Base-by-base conservation (phyloP, 2,329 filamentous ascomycete species). In the Beauveria medogensis region DNA sequence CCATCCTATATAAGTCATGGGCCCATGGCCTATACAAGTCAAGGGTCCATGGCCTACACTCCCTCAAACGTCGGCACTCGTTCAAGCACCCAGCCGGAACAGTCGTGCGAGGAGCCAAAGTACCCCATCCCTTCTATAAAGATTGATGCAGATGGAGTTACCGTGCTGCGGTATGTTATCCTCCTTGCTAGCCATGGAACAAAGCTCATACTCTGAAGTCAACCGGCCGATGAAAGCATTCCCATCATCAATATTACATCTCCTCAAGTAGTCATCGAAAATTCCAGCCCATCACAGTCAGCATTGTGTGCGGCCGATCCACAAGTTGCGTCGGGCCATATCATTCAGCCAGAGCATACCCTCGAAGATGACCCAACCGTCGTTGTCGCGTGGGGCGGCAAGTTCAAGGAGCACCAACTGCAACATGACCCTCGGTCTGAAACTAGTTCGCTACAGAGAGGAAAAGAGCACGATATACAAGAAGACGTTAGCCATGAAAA, bases 341-440 rank as follows among this genome's bases (percentile, higher is more conserved):
- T 61, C 6, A 61, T 55, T n/a, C 59, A 61, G 18, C 59, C 59
- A 34, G 59, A 61, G 34, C 52, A 61, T 30, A 26, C 43, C 8
- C 22, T 61, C 18, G 41, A 55, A 5, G 52, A 61, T 26, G 59
- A 55, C 24, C 22, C 20, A 55, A 61, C 52, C 22, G 6, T 24
- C n/a, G 52, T 59, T 7, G 30, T n/a, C 12, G 34, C 37, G 8
- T 8, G 52, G n/a, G 43, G 34, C 5, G 44, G 34, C 5, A 61
- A 55, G 34, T 34, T 37, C 43, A 61, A 55, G 18, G 59, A 61
- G 34, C 59, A 61, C 43, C 14, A 37, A n/a, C 22, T 61, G 18
- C 41, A 55, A 12, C 48, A 52, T 6, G 56, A 59, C 14, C 8
- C 48, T 12, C 12, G 24, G n/a, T 55, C 34, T 2, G 44, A 58